phyloP scores from a whole-genome alignment of 768 basidiomycete species.

The Termitomyces sp. region DNA sequence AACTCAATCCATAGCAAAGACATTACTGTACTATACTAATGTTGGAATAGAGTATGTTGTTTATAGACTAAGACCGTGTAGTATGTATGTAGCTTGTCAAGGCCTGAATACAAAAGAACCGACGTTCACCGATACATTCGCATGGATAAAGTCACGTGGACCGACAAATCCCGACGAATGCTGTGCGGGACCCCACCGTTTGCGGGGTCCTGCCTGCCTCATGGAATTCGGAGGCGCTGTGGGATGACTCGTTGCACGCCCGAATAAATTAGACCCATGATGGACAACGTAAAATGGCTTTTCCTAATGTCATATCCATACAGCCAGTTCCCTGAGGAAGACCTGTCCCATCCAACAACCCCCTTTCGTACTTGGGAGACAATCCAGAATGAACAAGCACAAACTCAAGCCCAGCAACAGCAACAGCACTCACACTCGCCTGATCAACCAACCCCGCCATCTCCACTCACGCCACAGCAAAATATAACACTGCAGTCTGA shows the following conservation, averaged over 20 bases:
- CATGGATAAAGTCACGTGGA: constrained; percentile 18
- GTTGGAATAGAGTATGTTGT: not conserved
- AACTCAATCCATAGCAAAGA: not conserved
- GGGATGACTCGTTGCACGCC: constrained; percentile 27
- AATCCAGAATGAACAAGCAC: constrained; percentile 28
- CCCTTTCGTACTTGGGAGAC: constrained; percentile 41
- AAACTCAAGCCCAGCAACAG: constrained; percentile 16
- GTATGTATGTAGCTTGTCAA: not conserved
- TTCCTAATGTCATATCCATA: constrained; percentile 46
- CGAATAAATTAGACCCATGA: constrained; percentile 28
- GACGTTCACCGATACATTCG: not conserved
- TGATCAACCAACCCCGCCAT: constrained; percentile 21
- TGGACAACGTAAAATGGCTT: constrained; percentile 19
- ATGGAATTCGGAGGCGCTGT: constrained; percentile 19
- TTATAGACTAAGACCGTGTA: not conserved
- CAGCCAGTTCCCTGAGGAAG: constrained; percentile 39
- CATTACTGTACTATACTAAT: constrained; percentile 13
- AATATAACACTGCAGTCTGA: constrained; percentile 26
- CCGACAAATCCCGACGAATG: constrained; percentile 24
- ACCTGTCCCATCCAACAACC: constrained; percentile 43
- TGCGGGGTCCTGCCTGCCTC: constrained; percentile 22
- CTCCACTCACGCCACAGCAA: constrained; percentile 21
- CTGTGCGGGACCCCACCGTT: constrained; percentile 24
- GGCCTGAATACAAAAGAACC: not conserved
- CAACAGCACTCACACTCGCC: constrained; percentile 21